Evolutionary conservation across 139 green algal species (phyloP).

Genomic region (Zygnema circumcarinatum): DNA sequence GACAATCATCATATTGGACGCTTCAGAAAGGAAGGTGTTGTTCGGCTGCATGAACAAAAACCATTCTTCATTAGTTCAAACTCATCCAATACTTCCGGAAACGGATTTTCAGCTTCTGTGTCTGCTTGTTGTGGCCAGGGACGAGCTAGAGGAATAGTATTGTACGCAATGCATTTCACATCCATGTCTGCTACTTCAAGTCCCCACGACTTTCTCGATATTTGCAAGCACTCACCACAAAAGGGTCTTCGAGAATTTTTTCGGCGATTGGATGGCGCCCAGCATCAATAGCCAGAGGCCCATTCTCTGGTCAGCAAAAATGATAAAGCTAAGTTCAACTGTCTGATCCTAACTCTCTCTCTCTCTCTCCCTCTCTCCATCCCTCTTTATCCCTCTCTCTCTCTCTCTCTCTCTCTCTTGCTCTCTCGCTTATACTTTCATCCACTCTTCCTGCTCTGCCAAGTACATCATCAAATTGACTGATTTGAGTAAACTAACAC

Average conservation of each 20-base stretch:
- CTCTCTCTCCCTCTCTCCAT: no score
- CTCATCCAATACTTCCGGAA: neutral
- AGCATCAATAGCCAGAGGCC: slow-evolving; percentile 59
- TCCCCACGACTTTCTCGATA: no score
- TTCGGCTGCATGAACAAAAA: slow-evolving; percentile 48
- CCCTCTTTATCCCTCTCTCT: no score
- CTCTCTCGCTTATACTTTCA: no score
- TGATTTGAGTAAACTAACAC: no score
- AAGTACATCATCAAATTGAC: no score
- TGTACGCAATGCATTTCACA: no score
- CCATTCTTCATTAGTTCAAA: neutral
- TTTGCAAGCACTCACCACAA: slow-evolving; percentile 44
- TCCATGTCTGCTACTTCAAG: no score
- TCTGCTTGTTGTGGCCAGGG: neutral
- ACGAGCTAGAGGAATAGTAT: neutral
- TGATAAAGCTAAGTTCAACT: no score
- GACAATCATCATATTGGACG: slow-evolving; percentile 66
- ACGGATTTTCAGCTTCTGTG: neutral
- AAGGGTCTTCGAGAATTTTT: slow-evolving; percentile 48
- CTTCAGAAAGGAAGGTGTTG: slow-evolving; percentile 59
- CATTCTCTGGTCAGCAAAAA: slow-evolving; percentile 42
- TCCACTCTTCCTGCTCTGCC: no score
- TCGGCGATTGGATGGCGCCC: slow-evolving; percentile 85
- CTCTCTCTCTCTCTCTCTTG: no score
- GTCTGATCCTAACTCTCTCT: no score